phyloP scores from a whole-genome alignment of 306 rosid species.

The Arachis hypogaea region DNA sequence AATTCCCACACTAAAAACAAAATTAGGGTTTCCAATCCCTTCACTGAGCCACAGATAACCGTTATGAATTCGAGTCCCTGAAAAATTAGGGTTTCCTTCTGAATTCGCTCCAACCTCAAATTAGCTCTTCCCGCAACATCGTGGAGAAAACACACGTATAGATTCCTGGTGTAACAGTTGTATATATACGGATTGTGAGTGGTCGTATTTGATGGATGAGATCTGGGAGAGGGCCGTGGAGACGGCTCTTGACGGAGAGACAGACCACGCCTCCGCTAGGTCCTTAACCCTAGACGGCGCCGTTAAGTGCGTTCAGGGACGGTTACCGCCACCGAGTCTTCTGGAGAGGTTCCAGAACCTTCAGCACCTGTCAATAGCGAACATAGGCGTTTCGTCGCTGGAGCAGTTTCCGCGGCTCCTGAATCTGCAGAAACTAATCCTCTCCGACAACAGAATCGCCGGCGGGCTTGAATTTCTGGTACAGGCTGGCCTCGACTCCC shows the following conservation, averaged over 20 bases:
- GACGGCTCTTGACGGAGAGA: constrained; percentile 84
- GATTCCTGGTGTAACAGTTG: not conserved
- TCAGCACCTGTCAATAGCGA: constrained; percentile 87
- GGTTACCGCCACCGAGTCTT: constrained; percentile 79
- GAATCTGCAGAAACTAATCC: constrained; percentile 72
- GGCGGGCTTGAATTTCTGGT: constrained; percentile 80
- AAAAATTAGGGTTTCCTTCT: not conserved
- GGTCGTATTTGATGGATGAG: constrained; percentile 77
- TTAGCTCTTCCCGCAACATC: not conserved
- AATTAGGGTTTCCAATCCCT: constrained; percentile 14
- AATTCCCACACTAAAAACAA: constrained; percentile 22
- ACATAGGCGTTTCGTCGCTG: constrained; percentile 83
- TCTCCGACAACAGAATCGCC: constrained; percentile 87
- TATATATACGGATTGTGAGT: not conserved
- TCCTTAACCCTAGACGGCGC: constrained; percentile 89
- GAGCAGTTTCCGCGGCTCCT: constrained; percentile 86
- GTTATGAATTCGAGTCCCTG: constrained; percentile 20
- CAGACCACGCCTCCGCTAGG: constrained; percentile 67
- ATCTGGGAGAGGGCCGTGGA: constrained; percentile 97
- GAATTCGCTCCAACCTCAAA: constrained; percentile 9
- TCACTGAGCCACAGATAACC: not conserved
- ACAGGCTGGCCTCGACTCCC: constrained; percentile 80
- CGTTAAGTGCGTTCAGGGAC: constrained; percentile 85
- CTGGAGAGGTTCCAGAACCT: constrained; percentile 83
- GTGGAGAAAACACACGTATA: not conserved